Evolutionary conservation across 768 basidiomycete species (phyloP), one percentile per base, ranked within the genome.

Genomic region (Boletus reticuloceps): DNA sequence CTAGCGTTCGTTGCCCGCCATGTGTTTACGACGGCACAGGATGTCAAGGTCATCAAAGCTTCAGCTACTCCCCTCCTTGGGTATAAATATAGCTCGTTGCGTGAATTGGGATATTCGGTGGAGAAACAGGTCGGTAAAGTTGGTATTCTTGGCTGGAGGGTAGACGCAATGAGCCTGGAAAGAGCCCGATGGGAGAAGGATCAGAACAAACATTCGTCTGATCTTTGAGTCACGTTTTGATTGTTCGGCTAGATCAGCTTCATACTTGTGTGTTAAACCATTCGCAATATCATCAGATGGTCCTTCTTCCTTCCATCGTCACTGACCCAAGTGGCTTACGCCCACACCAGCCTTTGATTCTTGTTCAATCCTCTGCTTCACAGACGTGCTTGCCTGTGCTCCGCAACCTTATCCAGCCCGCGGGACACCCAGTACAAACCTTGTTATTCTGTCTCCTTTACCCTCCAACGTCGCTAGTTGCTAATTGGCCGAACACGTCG

Each of bases 61-160:
- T 48, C 65, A 0, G 79, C 80, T 29, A 81, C 79, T 2, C 76
- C 82, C 6, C 74, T 90, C 6, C 69, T 75, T n/a, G 66, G 69
- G 1, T 87, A 87, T 58, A 69, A 77, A 37, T 68, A 76, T n/a
- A 56, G 71, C 10, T 71, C 78, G 32, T 65, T 88, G 41, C 71
- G 69, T 47, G 69, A 74, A 46, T 69, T 74, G 34, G 81, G 81
- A 14, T 91, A 91, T 58, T 53, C 53, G 38, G 68, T 77, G 13
- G 78, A 79, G 39, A 73, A 76, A 47, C 67, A 74, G 47, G 70
- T 69, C 12, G 74, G 72, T 43, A 79, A 62, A 37, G 62, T 83
- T n/a, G 87, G 87, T 2, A 56, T 88, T 7, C 69, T 82, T 29
- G 64, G 74, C 36, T 89, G 88, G 88, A 80, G 78, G 58, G 61